phyloP scores from a whole-genome alignment of 495 filamentous ascomycete species.

The Lindgomyces ingoldianus region DNA sequence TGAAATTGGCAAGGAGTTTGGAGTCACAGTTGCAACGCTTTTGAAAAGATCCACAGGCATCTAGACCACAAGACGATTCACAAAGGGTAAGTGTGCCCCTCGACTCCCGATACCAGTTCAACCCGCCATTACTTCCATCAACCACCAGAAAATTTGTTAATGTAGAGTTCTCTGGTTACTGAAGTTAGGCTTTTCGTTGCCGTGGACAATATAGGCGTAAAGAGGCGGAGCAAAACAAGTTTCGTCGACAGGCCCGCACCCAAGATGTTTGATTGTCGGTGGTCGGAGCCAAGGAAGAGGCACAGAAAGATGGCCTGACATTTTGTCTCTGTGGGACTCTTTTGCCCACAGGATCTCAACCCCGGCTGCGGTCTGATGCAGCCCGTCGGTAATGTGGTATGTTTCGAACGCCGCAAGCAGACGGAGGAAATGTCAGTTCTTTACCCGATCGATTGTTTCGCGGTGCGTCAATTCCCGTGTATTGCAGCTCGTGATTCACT shows the following conservation, averaged over 20 bases:
- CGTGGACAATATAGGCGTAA: background rate
- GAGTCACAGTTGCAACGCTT: background rate
- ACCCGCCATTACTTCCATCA: background rate
- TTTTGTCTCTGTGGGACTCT: background rate
- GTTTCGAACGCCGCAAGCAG: background rate
- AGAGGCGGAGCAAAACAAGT: background rate
- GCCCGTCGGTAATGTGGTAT: background rate
- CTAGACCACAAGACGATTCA: background rate
- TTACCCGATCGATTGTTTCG: too few species aligned
- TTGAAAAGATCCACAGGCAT: background rate
- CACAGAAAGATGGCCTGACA: background rate
- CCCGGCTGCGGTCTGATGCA: background rate
- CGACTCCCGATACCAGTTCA: too few species aligned
- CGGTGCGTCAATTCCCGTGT: too few species aligned
- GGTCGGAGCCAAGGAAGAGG: background rate
- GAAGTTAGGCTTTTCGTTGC: background rate
- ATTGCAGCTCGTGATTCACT: too few species aligned
- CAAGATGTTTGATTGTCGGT: background rate
- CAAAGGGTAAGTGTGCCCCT: background rate
- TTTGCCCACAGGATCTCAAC: background rate
- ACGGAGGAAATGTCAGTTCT: background rate
- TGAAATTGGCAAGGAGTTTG: background rate
- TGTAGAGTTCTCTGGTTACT: background rate
- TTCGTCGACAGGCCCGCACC: background rate
- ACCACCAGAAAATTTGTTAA: background rate